Percentiles rank a stretch among this genome's conserved stretches.
phyloP scores from a whole-genome alignment of 768 basidiomycete species.

The Suillus subalutaceus region DNA sequence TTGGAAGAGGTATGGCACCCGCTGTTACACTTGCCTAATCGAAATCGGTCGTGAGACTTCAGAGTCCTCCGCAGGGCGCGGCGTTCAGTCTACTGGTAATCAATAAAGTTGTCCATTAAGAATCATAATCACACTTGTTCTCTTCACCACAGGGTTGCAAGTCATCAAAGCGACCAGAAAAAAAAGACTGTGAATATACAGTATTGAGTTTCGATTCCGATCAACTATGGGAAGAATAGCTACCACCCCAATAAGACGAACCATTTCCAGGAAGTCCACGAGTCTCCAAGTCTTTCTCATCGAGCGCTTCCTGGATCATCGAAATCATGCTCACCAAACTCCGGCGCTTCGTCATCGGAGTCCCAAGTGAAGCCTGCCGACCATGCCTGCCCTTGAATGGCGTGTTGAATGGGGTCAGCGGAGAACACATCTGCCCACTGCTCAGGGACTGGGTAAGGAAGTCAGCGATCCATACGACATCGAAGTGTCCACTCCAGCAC shows the following conservation, averaged over 20 bases:
- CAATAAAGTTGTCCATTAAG: neutral
- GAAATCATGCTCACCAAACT: constrained; percentile 95
- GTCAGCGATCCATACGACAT: constrained; percentile 23
- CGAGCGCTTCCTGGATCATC: constrained; percentile 90
- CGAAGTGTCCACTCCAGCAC: constrained; percentile 43
- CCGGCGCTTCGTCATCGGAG: constrained; percentile 84
- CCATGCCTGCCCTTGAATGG: constrained; percentile 68
- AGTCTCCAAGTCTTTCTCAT: constrained; percentile 59
- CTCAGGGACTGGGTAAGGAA: constrained; percentile 27
- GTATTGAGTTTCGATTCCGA: neutral
- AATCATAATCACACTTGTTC: neutral
- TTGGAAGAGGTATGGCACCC: too few relatives aligned
- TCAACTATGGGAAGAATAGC: constrained; percentile 6
- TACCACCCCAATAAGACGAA: constrained; percentile 18
- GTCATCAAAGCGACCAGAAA: neutral
- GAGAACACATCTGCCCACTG: constrained; percentile 19
- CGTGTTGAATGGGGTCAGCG: constrained; percentile 52
- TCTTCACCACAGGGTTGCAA: neutral
- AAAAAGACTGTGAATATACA: neutral
- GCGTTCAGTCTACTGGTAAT: neutral
- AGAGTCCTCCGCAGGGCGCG: too few relatives aligned
- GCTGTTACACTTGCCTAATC: too few relatives aligned
- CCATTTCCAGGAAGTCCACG: constrained; percentile 25
- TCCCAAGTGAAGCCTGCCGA: constrained; percentile 69
- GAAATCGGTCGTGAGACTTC: too few relatives aligned